Conservation (phyloP, 805 yeast genomes). For the Zygoascus bituminiphila region DNA sequence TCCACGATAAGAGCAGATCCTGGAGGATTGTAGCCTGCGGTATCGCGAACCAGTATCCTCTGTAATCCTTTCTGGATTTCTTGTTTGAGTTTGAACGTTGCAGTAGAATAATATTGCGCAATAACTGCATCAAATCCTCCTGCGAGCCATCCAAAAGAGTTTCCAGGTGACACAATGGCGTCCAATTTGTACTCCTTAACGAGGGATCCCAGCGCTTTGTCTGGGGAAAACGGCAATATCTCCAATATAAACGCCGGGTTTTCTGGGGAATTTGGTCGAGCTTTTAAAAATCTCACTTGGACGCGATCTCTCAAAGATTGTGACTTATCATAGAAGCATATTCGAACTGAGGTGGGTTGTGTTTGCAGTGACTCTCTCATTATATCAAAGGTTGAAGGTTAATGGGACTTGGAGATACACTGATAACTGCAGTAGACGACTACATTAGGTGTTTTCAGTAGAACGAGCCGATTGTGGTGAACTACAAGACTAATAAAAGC, state of each 20-base stretch:
- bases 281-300: background rate
- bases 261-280: background rate
- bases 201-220: constrained; percentile 2
- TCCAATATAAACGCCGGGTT: constrained; percentile 3
- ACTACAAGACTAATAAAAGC: no score
- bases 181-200: constrained; percentile 10
- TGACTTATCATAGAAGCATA: constrained; percentile 4
- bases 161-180: constrained; percentile 43
- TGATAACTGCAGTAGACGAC: no score
- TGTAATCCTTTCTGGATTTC: constrained; percentile 12
- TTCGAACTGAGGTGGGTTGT: no score
- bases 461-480: no score
- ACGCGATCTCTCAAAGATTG: background rate
- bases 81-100: constrained; percentile 8
- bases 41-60: constrained; percentile 2
- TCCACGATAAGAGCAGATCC: constrained; percentile 27
- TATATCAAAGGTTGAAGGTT: no score
- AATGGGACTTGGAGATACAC: no score
- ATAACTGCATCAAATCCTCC: constrained; percentile 44
- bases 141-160: constrained; percentile 41
- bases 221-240: background rate
- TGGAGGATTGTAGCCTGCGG: constrained; percentile 30
- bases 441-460: no score
- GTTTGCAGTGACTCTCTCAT: no score
- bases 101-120: constrained; percentile 24